Evolutionary conservation across 139 green algal genomes (phyloP).

Genomic region (Haematococcus lacustris): DNA sequence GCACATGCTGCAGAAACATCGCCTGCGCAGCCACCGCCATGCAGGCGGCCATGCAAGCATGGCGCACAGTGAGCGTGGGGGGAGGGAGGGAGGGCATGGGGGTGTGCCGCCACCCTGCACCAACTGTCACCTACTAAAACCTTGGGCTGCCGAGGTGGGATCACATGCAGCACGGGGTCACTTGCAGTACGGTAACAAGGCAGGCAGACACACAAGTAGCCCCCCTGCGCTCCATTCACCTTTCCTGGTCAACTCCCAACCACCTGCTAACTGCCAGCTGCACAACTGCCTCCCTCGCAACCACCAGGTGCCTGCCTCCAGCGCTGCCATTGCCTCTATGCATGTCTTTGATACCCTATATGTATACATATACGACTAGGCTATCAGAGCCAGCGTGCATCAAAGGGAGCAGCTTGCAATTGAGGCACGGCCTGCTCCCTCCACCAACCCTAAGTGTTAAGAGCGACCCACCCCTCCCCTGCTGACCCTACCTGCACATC

Average conservation of each 20-base stretch:
- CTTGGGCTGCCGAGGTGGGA: not conserved
- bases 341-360: no score
- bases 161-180: not conserved
- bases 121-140: not conserved
- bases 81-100: no score
- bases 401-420: no score
- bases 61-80: no score
- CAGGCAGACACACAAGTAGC: not conserved
- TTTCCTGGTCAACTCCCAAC: not conserved
- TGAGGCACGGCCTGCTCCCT: no score
- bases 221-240: not conserved
- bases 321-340: not conserved
- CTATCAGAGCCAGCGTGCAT: no score
- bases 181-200: not conserved
- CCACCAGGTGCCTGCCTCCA: no score
- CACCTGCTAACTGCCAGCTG: not conserved
- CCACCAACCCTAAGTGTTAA: no score
- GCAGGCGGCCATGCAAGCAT: no score
- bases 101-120: no score
- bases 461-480: not conserved
- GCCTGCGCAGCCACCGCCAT: not conserved
- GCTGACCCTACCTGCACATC: constrained; percentile 42
- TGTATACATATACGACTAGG: no score
- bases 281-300: no score
- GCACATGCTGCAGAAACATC: constrained; percentile 20